phyloP scores from a whole-genome alignment of 1,284 basidiomycete species.

The Trichosporon sp. region DNA sequence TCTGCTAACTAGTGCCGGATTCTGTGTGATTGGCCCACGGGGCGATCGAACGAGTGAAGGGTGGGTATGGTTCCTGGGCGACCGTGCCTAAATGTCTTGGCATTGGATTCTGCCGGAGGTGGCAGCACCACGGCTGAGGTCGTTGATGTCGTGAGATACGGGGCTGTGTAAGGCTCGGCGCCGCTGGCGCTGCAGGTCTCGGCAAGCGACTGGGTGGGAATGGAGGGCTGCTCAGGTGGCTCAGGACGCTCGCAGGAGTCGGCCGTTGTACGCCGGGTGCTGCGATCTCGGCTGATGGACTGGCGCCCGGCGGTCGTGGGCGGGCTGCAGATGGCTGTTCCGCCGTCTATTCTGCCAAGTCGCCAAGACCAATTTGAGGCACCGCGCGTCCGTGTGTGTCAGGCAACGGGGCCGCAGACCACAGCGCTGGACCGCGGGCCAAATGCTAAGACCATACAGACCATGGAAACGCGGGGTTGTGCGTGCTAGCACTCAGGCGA shows the following conservation, averaged over 20 bases:
- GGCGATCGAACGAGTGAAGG: neutral
- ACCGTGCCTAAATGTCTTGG: neutral
- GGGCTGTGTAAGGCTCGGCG: neutral
- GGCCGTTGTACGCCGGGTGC: too few species aligned
- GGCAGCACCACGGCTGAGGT: too few species aligned
- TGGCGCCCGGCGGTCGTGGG: neutral
- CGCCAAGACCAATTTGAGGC: slow-evolving; percentile 2
- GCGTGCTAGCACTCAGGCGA: neutral
- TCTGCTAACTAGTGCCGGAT: too few species aligned
- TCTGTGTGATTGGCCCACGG: neutral
- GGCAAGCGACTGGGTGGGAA: neutral
- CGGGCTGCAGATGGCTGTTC: neutral
- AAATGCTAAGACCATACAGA: neutral
- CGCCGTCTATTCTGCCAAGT: neutral
- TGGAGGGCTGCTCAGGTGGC: neutral
- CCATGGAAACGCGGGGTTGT: neutral
- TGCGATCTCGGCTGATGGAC: too few species aligned
- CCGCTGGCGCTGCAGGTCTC: neutral
- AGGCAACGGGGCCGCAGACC: neutral
- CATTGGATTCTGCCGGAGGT: neutral
- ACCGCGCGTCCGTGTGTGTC: neutral
- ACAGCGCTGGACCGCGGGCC: neutral
- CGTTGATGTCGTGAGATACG: neutral
- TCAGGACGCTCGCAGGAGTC: neutral
- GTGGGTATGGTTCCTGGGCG: neutral